Evolutionary conservation across 306 rosid species (phyloP).

Genomic region (Quercus ilex): DNA sequence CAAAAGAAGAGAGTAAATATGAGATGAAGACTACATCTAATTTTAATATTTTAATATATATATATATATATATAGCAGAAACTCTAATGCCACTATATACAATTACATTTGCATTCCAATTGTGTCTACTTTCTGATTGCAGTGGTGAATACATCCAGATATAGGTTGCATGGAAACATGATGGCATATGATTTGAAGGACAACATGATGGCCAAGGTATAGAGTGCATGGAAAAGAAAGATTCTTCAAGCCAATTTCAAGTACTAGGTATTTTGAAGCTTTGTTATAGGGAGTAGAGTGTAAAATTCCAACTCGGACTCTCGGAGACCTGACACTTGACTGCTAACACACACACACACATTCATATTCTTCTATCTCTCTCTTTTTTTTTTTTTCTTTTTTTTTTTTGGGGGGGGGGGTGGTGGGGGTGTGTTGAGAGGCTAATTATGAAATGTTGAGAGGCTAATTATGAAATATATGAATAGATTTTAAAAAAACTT

Average conservation of each 20-base stretch:
- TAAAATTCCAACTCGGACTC: neutral
- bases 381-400: neutral
- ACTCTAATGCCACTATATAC: constrained; percentile 6
- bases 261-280: neutral
- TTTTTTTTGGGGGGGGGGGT: neutral
- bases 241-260: neutral
- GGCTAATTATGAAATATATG: neutral
- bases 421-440: neutral
- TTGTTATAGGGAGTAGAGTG: neutral
- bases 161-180: neutral
- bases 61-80: constrained; percentile 1
- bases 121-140: neutral
- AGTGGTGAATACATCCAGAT: too few relatives aligned
- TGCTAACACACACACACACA: neutral
- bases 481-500: neutral
- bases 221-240: neutral
- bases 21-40: constrained; percentile 8
- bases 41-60: neutral
- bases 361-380: neutral
- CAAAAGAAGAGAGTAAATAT: constrained; percentile 9
- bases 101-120: constrained; percentile 10
- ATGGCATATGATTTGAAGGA: neutral
- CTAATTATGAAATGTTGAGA: neutral
- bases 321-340: neutral
- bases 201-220: neutral